Evolutionary conservation across 2,329 filamentous ascomycete species (phyloP), one percentile per base, ranked within the genome.

Genomic region (Trichophyton mentagrophytes): DNA sequence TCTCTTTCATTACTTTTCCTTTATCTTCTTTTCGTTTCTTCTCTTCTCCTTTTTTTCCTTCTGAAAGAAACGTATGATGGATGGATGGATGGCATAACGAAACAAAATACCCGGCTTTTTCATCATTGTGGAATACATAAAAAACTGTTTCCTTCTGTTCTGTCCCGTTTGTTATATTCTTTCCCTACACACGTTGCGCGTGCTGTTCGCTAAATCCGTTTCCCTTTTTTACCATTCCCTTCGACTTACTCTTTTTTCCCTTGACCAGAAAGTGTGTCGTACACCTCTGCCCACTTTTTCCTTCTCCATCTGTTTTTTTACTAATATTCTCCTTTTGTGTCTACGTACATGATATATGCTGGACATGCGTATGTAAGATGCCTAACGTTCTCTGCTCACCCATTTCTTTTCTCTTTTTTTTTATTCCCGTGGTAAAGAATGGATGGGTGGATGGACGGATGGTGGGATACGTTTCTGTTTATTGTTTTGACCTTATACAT

Each of bases 91-190:
- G 51, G 51, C 51, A 33, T 55, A 55, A 55, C 51, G 51, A 27
- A 55, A 55, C 51, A 30, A 55, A 53, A 55, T 55, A 55, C 51
- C 51, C 51, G 13, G n/a, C 30, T 33, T 55, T 33, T 55, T 36
- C 51, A 55, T 55, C 49, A 36, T 55, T 55, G 51, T 55, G 51
- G 30, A 55, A 55, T 33, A 55, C n/a, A 55, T 55, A 55, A 55
- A 55, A 55, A 36, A 38, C 15, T n/a, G 27, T 55, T 36, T 55
- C 51, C n/a, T 55, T 36, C n/a, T 44, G 33, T 13, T 38, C 3
- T 38, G 9, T 38, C 13, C 33, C 33, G 33, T 38, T 17, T 44
- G 15, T 44, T 44, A 6, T 44, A 2, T 44, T 30, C 5, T 36
- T 22, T 17, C 30, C 17, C 20, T 8, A 30, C 27, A 13, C 51